Conservation (phyloP, 148 eudicot genomes). For the Bassia scoparia region DNA sequence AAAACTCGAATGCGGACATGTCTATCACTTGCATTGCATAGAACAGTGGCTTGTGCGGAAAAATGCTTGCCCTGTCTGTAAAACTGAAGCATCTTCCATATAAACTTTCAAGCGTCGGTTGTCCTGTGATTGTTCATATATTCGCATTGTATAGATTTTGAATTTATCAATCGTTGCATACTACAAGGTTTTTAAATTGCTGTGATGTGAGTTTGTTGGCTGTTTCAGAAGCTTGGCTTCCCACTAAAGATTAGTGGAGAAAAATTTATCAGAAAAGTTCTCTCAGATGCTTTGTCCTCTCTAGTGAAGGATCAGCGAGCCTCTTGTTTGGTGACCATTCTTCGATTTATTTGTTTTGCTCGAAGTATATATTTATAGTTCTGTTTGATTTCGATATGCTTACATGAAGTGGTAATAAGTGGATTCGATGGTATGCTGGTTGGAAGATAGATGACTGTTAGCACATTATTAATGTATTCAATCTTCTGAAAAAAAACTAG, state of each 20-base stretch:
- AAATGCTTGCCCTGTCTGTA: conserved; percentile 70
- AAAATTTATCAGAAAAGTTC: neutral
- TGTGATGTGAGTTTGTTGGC: conserved; percentile 13
- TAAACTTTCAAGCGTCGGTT: conserved; percentile 4
- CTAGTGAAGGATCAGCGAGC: neutral
- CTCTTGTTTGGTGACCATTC: neutral
- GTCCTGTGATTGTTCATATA: conserved; percentile 3
- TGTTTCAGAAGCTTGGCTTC: conserved; percentile 7
- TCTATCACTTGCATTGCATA: conserved; percentile 60
- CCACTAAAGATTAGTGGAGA: neutral
- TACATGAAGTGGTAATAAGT: neutral
- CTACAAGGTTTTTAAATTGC: conserved; percentile 1
- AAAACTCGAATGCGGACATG: conserved; percentile 61
- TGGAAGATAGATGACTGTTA: too few relatives aligned
- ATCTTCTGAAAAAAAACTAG: too few relatives aligned
- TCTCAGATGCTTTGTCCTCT: neutral
- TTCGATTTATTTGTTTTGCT: neutral
- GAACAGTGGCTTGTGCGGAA: conserved; percentile 63
- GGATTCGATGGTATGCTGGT: too few relatives aligned
- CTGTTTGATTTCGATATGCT: neutral
- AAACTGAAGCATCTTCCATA: conserved; percentile 46
- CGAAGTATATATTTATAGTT: neutral
- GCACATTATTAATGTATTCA: too few relatives aligned
- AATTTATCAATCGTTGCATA: neutral
- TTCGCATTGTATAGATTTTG: conserved; percentile 29